These are phyloP conservation scores for Ambispora gerdemannii DNA, from an alignment of 192 early-diverging fungal genomes.

Conservation along the genomic window DNA sequence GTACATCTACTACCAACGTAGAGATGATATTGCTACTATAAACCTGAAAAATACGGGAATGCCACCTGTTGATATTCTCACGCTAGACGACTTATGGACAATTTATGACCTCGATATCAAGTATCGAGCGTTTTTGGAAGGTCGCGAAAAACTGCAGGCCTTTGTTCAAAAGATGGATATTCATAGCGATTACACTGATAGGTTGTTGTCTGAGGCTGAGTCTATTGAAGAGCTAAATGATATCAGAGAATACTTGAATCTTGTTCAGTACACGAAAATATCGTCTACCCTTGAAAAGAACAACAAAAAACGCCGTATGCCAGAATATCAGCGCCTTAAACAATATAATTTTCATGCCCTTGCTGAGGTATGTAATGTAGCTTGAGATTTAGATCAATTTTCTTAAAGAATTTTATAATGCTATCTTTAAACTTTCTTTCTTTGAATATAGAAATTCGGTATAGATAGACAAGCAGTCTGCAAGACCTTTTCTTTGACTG, in stretches of 20 bases:
- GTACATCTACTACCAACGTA: conserved; percentile 80
- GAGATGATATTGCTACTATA: conserved; percentile 74
- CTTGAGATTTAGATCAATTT: too few species aligned
- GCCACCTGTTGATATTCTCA: conserved; percentile 51
- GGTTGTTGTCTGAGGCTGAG: conserved; percentile 47
- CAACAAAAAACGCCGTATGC: too few species aligned
- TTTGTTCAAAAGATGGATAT: conserved; percentile 48
- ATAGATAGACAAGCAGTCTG: too few species aligned
- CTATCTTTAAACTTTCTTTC: too few species aligned
- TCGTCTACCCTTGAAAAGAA: too few species aligned
- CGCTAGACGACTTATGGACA: conserved; percentile 77
- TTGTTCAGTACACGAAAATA: too few species aligned
- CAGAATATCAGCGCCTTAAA: too few species aligned
- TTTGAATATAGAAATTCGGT: too few species aligned
- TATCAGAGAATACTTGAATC: conserved; percentile 64
- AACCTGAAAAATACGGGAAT: conserved; percentile 36
- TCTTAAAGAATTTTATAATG: too few species aligned
- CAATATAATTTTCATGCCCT: too few species aligned
- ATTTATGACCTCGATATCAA: conserved; percentile 82
- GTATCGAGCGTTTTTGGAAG: conserved; percentile 69
- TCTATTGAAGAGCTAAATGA: conserved; percentile 64
- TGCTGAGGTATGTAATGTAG: too few species aligned
- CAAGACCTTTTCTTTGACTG: too few species aligned
- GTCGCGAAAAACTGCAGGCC: conserved; percentile 52
- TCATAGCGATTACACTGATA: conserved; percentile 47